Conservation (phyloP, 2,329 filamentous ascomycete species). For the Sporothrix protearum region DNA sequence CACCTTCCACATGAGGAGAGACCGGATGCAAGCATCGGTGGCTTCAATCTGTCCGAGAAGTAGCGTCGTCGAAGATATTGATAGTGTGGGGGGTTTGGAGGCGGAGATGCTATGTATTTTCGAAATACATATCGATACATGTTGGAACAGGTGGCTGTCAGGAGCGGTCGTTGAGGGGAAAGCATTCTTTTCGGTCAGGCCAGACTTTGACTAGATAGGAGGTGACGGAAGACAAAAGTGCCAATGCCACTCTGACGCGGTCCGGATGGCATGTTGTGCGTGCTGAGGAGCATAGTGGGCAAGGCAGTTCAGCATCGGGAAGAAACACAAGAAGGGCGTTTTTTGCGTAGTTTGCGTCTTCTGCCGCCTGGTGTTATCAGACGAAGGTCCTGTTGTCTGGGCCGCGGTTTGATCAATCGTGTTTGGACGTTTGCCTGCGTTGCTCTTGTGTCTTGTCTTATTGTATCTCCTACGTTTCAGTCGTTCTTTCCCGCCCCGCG, state of each 20-base stretch:
- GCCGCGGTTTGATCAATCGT: not conserved
- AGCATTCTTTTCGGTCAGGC: not conserved
- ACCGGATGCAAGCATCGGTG: slow-evolving; percentile 12
- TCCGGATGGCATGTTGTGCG: not conserved
- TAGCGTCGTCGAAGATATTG: not conserved
- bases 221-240: not conserved
- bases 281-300: not conserved
- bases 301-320: not conserved
- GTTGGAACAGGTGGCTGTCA: slow-evolving; percentile 8
- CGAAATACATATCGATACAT: not conserved
- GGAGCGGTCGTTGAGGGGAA: not conserved
- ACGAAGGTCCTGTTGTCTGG: not conserved
- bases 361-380: not conserved
- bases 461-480: slow-evolving; percentile 2
- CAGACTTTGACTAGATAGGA: slow-evolving; percentile 3
- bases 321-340: not conserved
- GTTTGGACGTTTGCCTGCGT: slow-evolving; percentile 1
- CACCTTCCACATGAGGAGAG: not conserved
- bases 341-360: not conserved
- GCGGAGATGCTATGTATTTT: not conserved
- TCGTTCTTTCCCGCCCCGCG: slow-evolving; percentile 10
- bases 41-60: slow-evolving; percentile 10
- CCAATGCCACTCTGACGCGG: not conserved
- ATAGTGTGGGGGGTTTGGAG: not conserved
- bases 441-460: not conserved